Evolutionary conservation across 2,329 filamentous ascomycete species (phyloP).

Genomic region (Huntiella moniliformis): DNA sequence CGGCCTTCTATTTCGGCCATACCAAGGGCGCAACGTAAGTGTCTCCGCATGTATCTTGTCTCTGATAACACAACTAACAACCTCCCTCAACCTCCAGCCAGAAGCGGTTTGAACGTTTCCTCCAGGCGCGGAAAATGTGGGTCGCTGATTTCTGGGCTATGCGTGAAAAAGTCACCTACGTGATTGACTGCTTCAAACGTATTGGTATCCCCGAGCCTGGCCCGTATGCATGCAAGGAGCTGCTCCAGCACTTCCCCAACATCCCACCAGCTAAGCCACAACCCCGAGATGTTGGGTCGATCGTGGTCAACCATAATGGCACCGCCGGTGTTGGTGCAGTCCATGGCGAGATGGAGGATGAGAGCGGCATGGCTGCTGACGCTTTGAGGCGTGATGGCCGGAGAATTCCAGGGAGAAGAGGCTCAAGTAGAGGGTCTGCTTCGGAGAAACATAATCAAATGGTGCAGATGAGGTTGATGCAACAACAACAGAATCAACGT

Average conservation of each 20-base stretch:
- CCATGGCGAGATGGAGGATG: background rate
- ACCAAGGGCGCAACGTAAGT: constrained; percentile 51
- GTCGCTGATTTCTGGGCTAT: constrained; percentile 11
- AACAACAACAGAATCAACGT: constrained; percentile 4
- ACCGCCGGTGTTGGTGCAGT: background rate
- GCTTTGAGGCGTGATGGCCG: background rate
- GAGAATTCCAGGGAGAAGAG: background rate
- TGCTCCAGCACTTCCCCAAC: constrained; percentile 8
- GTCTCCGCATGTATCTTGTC: background rate
- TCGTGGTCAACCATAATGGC: background rate
- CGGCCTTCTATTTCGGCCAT: constrained; percentile 11
- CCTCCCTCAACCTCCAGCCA: constrained; percentile 25
- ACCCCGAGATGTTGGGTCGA: constrained; percentile 7
- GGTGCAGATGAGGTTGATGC: constrained; percentile 4
- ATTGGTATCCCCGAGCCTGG: constrained; percentile 12
- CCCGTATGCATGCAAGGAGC: constrained; percentile 4
- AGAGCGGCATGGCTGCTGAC: background rate
- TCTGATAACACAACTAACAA: background rate
- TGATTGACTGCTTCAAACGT: constrained; percentile 10
- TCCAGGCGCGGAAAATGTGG: constrained; percentile 36
- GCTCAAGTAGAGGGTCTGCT: background rate
- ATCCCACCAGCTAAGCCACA: constrained; percentile 4
- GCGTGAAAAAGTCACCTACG: constrained; percentile 9
- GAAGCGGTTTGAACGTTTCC: constrained; percentile 48
- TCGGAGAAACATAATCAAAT: constrained; percentile 2